phyloP scores from a whole-genome alignment of 164 flowering plant species.

The Stephania japonica region DNA sequence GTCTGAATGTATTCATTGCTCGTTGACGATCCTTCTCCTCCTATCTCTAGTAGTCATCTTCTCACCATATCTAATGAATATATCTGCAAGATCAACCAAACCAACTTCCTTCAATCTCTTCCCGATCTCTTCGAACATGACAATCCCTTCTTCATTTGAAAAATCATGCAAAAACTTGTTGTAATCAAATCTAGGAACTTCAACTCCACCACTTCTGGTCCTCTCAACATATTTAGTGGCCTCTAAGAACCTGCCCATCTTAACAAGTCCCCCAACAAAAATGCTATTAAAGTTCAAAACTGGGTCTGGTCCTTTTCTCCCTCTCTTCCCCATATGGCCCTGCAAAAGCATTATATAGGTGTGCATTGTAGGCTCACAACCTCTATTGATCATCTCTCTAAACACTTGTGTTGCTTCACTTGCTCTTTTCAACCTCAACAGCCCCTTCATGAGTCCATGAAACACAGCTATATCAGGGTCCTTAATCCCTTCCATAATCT shows the following conservation, averaged over 20 bases:
- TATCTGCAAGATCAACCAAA: slow-evolving; percentile 75
- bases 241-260: slow-evolving; percentile 67
- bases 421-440: slow-evolving; percentile 52
- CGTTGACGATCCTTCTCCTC: slow-evolving; percentile 32
- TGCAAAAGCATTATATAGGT: slow-evolving; percentile 87
- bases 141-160: slow-evolving; percentile 78
- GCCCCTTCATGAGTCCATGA: slow-evolving; percentile 80
- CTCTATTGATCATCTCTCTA: slow-evolving; percentile 71
- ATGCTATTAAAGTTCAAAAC: slow-evolving; percentile 73
- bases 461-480: slow-evolving; percentile 52
- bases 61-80: slow-evolving; percentile 71
- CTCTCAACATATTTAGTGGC: slow-evolving; percentile 85
- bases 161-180: slow-evolving; percentile 67
- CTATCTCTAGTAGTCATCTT: slow-evolving; percentile 82
- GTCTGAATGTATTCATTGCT: too few species aligned
- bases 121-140: slow-evolving; percentile 72
- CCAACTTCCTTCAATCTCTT: slow-evolving; percentile 77
- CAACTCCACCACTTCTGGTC: slow-evolving; percentile 44
- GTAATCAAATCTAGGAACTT: slow-evolving; percentile 88
- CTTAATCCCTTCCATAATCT: slow-evolving; percentile 40
- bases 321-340: slow-evolving; percentile 88
- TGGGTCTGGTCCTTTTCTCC: slow-evolving; percentile 73
- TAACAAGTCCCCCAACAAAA: slow-evolving; percentile 87
- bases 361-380: slow-evolving; percentile 90
- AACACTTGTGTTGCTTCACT: slow-evolving; percentile 86